These are phyloP conservation scores for Podaxis sp. DNA, from an alignment of 768 basidiomycete genomes.

Conservation along the genomic window DNA sequence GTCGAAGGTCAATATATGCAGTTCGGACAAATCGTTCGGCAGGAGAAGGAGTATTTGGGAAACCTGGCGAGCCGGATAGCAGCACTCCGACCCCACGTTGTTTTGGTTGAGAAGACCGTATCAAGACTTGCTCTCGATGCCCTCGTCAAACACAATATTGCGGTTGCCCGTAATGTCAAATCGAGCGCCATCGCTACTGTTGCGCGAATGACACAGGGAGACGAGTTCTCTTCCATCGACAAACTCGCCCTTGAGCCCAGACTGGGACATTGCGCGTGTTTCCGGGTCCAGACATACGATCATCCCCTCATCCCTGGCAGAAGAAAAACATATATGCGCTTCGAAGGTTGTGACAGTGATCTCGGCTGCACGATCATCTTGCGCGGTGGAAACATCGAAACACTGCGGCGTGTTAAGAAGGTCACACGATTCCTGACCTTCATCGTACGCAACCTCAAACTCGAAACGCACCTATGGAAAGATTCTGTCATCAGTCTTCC, in stretches of 20 bases:
- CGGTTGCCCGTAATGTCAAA: slow-evolving; percentile 89
- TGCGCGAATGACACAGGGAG: slow-evolving; percentile 92
- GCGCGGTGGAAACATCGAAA: slow-evolving; percentile 82
- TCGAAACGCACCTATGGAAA: slow-evolving; percentile 94
- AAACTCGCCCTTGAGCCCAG: slow-evolving; percentile 87
- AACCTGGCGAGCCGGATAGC: slow-evolving; percentile 87
- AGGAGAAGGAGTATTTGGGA: slow-evolving; percentile 90
- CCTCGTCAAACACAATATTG: slow-evolving; percentile 80
- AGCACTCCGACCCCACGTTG: slow-evolving; percentile 88
- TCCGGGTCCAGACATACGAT: slow-evolving; percentile 91
- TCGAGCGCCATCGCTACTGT: slow-evolving; percentile 83
- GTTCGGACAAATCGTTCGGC: slow-evolving; percentile 85
- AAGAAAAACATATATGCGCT: slow-evolving; percentile 96
- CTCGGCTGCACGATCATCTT: slow-evolving; percentile 94
- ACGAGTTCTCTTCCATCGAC: slow-evolving; percentile 94
- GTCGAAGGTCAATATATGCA: slow-evolving; percentile 92
- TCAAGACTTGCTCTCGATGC: slow-evolving; percentile 88
- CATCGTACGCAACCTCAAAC: slow-evolving; percentile 88
- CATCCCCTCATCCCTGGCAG: slow-evolving; percentile 91
- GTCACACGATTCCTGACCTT: slow-evolving; percentile 91
- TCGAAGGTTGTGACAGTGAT: slow-evolving; percentile 91
- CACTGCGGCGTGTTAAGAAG: slow-evolving; percentile 82
- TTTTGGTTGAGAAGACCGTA: slow-evolving; percentile 89
- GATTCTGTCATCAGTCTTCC: slow-evolving; percentile 80
- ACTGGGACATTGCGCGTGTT: slow-evolving; percentile 83